Percentiles rank a stretch among this genome's conserved stretches.
Conservation (phyloP, 2,329 filamentous ascomycete genomes). For the Leptographium radiaticola region DNA sequence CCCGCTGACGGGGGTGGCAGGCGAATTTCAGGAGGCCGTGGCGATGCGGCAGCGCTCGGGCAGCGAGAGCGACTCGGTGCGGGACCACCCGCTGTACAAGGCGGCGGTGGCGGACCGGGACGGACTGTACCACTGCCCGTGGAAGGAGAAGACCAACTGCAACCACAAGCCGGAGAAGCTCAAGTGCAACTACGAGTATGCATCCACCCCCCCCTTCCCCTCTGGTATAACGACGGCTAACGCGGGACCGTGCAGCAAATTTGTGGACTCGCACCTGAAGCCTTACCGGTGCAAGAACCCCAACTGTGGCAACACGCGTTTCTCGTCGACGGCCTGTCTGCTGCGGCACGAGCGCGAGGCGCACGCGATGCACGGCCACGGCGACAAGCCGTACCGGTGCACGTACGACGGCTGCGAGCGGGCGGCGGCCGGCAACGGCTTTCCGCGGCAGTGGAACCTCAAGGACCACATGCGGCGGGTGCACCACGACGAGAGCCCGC, state of each 20-base stretch:
- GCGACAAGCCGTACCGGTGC: constrained; percentile 85
- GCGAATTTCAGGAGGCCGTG: constrained; percentile 25
- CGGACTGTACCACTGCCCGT: constrained; percentile 89
- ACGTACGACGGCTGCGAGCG: constrained; percentile 79
- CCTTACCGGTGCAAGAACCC: constrained; percentile 88
- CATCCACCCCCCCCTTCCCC: not conserved
- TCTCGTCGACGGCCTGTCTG: constrained; percentile 90
- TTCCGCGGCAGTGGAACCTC: constrained; percentile 90
- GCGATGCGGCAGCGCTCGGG: constrained; percentile 35
- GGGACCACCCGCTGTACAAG: constrained; percentile 60
- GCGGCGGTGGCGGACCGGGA: constrained; percentile 50
- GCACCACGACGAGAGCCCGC: constrained; percentile 48
- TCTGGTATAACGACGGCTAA: constrained; percentile 22
- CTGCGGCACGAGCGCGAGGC: constrained; percentile 92
- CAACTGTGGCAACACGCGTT: constrained; percentile 72
- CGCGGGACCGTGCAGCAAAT: constrained; percentile 61
- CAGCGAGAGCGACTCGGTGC: constrained; percentile 42
- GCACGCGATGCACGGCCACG: constrained; percentile 89
- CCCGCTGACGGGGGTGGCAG: constrained; percentile 13
- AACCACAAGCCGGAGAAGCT: constrained; percentile 89
- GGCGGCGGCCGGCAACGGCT: constrained; percentile 69
- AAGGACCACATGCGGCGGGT: constrained; percentile 96
- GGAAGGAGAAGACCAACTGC: constrained; percentile 58
- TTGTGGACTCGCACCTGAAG: constrained; percentile 91
- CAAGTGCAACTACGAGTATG: constrained; percentile 97